Conservation (phyloP, 495 filamentous ascomycete genomes). For the Articulospora tetracladia region DNA sequence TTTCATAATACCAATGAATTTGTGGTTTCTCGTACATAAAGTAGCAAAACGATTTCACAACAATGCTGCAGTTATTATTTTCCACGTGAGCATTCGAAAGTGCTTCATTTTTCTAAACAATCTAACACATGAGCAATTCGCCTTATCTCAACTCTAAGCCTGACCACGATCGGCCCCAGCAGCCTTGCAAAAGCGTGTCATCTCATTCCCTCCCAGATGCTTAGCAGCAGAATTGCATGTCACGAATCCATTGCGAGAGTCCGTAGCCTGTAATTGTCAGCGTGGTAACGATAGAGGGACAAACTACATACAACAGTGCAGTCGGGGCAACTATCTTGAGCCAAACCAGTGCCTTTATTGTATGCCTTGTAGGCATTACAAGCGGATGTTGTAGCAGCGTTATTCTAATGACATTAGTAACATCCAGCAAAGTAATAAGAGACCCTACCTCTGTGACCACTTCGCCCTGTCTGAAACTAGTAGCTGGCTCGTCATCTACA, state of each 20-base stretch:
- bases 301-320: not conserved
- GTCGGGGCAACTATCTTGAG: not conserved
- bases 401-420: not conserved
- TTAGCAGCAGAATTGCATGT: not conserved
- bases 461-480: not conserved
- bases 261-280: not conserved
- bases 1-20: too few relatives aligned
- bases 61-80: too few relatives aligned
- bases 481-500: not conserved
- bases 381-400: not conserved
- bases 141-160: too few relatives aligned
- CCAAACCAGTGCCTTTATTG: not conserved
- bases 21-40: too few relatives aligned
- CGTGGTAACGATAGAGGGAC: not conserved
- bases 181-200: not conserved
- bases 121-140: too few relatives aligned
- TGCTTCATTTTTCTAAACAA: too few relatives aligned
- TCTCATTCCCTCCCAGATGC: not conserved
- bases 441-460: not conserved
- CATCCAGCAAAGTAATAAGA: not conserved
- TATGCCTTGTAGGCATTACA: not conserved
- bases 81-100: too few relatives aligned
- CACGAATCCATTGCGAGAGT: not conserved
- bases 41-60: too few relatives aligned
- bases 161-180: not conserved